These are phyloP conservation scores for Dipteronia sinensis DNA, from an alignment of 345 rosid genomes.

Conservation along the genomic window DNA sequence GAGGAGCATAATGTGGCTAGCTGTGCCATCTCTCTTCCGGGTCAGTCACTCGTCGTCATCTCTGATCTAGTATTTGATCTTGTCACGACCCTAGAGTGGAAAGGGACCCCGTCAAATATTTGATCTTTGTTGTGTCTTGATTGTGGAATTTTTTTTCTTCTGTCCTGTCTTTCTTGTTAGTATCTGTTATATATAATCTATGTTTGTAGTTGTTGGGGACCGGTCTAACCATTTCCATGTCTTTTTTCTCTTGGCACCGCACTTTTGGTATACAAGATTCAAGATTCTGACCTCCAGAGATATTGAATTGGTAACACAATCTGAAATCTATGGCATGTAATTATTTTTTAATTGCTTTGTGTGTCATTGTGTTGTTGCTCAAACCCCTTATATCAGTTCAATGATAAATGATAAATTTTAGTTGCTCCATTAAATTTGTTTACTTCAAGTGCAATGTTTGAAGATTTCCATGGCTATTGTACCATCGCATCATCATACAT, in stretches of 20 bases:
- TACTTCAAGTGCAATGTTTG: neutral
- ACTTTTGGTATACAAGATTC: neutral
- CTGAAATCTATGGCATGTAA: neutral
- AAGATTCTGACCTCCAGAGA: neutral
- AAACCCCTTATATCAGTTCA: neutral
- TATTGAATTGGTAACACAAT: neutral
- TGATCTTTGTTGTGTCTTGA: neutral
- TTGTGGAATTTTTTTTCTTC: neutral
- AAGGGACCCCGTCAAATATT: neutral
- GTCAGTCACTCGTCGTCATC: neutral
- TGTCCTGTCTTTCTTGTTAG: neutral
- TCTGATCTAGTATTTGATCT: neutral
- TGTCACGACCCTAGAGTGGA: neutral
- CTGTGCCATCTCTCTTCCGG: neutral
- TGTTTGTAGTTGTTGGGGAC: neutral
- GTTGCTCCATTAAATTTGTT: neutral
- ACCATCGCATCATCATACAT: too few relatives aligned
- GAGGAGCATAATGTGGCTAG: slow-evolving; percentile 10
- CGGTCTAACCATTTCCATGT: neutral
- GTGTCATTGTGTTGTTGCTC: neutral
- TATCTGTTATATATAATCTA: neutral
- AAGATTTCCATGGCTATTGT: too few relatives aligned
- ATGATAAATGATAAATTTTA: neutral
- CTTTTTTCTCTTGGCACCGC: neutral
- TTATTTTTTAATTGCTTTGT: neutral